These are phyloP conservation scores for Neotropicomus parvogracilis DNA, from an alignment of 1,284 basidiomycete species.

Conservation along the genomic window DNA sequence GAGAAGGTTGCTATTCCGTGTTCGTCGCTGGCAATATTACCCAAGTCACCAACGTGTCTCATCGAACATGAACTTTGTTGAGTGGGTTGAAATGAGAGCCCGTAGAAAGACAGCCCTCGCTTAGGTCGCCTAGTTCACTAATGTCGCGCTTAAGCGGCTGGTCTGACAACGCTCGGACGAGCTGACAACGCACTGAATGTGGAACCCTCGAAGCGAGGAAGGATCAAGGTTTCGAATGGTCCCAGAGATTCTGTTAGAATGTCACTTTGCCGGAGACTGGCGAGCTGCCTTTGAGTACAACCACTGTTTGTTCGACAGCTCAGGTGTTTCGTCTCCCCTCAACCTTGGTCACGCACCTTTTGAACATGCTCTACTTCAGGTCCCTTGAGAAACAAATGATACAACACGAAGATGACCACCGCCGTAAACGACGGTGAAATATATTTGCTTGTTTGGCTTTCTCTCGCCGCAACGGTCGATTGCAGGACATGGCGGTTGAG, in stretches of 20 bases:
- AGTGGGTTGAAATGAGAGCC: slow-evolving; percentile 78
- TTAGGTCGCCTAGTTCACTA: slow-evolving; percentile 67
- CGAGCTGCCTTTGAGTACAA: slow-evolving; percentile 61
- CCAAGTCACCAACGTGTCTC: slow-evolving; percentile 77
- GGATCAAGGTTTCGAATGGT: slow-evolving; percentile 60
- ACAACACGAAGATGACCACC: slow-evolving; percentile 19
- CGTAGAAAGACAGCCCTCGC: slow-evolving; percentile 65
- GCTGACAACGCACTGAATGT: slow-evolving; percentile 61
- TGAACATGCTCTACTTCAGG: slow-evolving; percentile 14
- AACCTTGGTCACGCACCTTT: slow-evolving; percentile 19
- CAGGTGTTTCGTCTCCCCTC: not conserved
- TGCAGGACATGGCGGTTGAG: not conserved
- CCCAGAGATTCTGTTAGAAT: slow-evolving; percentile 66
- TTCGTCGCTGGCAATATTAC: slow-evolving; percentile 65
- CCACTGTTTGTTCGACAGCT: slow-evolving; percentile 47
- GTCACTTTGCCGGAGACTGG: slow-evolving; percentile 60
- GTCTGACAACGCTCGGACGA: not conserved
- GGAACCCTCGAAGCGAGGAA: slow-evolving; percentile 66
- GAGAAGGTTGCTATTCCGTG: slow-evolving; percentile 56
- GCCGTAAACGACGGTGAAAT: slow-evolving; percentile 16
- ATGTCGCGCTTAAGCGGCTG: not conserved
- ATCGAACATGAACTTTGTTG: slow-evolving; percentile 54
- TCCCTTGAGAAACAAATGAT: slow-evolving; percentile 20
- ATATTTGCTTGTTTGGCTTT: slow-evolving; percentile 21
- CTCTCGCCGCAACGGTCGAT: slow-evolving; percentile 26